These are phyloP conservation scores for Backusella parvicylindrica DNA, from an alignment of 192 early-diverging fungal species.

Conservation along the genomic window DNA sequence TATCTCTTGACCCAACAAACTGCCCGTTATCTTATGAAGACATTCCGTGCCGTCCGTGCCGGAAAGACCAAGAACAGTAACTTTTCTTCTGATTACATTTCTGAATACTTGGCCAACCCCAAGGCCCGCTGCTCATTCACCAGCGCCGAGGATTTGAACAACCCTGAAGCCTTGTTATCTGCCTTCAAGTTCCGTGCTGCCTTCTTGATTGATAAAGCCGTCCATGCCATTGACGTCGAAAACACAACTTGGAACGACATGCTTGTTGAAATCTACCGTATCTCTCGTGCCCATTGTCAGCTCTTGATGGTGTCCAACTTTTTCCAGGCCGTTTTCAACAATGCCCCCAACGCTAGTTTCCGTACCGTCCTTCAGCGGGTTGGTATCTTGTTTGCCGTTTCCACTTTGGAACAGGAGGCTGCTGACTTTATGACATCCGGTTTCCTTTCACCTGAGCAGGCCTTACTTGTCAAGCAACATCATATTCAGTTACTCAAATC, in stretches of 20 bases:
- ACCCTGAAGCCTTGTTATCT: conserved; percentile 55
- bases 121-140: conserved; percentile 49
- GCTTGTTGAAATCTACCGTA: conserved; percentile 67
- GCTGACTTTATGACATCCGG: conserved; percentile 58
- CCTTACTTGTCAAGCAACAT: conserved; percentile 44
- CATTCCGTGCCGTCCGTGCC: conserved; percentile 47
- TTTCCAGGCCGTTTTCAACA: conserved; percentile 49
- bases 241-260: conserved; percentile 69
- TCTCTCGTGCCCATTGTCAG: conserved; percentile 76
- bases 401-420: conserved; percentile 64
- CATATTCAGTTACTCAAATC: conserved; percentile 54
- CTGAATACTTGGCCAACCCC: conserved; percentile 46
- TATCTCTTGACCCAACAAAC: conserved; percentile 85
- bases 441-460: conserved; percentile 48
- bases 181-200: conserved; percentile 68
- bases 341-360: conserved; percentile 26
- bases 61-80: conserved; percentile 39
- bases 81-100: conserved; percentile 38
- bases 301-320: conserved; percentile 73
- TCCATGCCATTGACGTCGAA: conserved; percentile 52
- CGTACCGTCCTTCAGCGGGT: conserved; percentile 42
- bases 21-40: conserved; percentile 75
- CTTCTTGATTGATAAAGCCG: conserved; percentile 57
- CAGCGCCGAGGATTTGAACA: conserved; percentile 42
- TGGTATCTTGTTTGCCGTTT: conserved; percentile 49